Conservation (phyloP, 371 early-diverging fungal species). For the Scutellospora calospora region DNA sequence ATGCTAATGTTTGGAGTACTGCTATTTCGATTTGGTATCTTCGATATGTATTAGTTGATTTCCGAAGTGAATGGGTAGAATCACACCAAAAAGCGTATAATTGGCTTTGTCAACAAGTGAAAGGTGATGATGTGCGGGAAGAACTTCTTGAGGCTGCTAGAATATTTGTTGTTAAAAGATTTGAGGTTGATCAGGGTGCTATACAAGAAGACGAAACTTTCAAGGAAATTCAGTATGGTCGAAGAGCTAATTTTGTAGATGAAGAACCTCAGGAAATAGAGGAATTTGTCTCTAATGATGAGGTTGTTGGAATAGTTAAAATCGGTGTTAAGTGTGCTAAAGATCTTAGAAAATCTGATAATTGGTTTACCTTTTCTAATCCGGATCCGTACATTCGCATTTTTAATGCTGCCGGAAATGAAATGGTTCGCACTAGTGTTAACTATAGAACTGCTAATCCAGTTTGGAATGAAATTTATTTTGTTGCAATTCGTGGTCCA, state of each 20-base stretch:
- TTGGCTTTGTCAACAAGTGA: conserved; percentile 19
- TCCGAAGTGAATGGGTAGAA: neutral
- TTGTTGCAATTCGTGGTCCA: conserved; percentile 13
- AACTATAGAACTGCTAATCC: conserved; percentile 5
- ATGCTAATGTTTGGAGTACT: conserved; percentile 28
- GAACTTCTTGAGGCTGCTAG: conserved; percentile 27
- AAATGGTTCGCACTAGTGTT: conserved; percentile 10
- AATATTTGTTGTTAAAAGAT: conserved; percentile 18
- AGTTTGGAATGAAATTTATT: conserved; percentile 26
- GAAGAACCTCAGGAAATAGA: neutral
- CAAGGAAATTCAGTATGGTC: too few species aligned
- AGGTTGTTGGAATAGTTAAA: conserved; percentile 26
- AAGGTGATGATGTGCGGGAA: neutral
- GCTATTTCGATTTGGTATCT: conserved; percentile 33
- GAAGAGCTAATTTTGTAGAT: neutral
- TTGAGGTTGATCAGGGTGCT: neutral
- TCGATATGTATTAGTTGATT: conserved; percentile 7
- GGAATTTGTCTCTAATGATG: neutral
- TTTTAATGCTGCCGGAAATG: conserved; percentile 9
- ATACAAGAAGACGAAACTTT: conserved; percentile 21
- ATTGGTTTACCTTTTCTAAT: neutral
- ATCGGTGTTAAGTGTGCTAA: neutral
- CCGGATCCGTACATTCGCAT: conserved; percentile 40
- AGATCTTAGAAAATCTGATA: neutral
- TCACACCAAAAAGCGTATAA: neutral